phyloP scores from a whole-genome alignment of 148 eudicot species.

The Spergularia bocconei region DNA sequence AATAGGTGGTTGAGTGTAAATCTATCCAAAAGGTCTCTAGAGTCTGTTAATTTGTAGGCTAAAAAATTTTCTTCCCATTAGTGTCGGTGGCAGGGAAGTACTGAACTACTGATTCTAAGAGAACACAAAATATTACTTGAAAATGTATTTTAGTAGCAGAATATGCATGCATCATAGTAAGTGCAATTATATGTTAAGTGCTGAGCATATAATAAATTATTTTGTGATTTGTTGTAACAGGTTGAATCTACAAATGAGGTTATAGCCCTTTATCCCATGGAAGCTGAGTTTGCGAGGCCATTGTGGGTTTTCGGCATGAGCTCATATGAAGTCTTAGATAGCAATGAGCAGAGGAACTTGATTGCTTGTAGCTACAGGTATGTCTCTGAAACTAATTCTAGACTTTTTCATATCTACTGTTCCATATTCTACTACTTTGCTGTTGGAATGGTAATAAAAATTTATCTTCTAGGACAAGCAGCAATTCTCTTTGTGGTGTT shows the following conservation, averaged over 20 bases:
- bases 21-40: neutral
- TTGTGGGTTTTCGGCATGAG: conserved; percentile 89
- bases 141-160: neutral
- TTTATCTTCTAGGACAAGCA: neutral
- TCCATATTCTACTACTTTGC: neutral
- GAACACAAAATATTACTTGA: neutral
- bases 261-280: conserved; percentile 57
- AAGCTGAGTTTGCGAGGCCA: conserved; percentile 88
- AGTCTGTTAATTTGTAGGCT: neutral
- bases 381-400: conserved; percentile 13
- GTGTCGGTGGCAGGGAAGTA: neutral
- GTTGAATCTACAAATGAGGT: conserved; percentile 70
- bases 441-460: neutral
- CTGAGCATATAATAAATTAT: neutral
- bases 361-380: conserved; percentile 93
- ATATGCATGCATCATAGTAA: neutral
- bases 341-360: conserved; percentile 39
- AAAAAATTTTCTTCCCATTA: neutral
- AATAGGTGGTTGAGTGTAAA: neutral
- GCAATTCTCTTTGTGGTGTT: neutral
- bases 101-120: neutral
- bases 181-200: neutral
- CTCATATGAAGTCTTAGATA: conserved; percentile 61
- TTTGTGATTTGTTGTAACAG: conserved; percentile 31
- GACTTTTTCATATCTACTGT: neutral